These are phyloP conservation scores for Earliella scabrosa DNA, from an alignment of 1,284 basidiomycete species.

Conservation along the genomic window DNA sequence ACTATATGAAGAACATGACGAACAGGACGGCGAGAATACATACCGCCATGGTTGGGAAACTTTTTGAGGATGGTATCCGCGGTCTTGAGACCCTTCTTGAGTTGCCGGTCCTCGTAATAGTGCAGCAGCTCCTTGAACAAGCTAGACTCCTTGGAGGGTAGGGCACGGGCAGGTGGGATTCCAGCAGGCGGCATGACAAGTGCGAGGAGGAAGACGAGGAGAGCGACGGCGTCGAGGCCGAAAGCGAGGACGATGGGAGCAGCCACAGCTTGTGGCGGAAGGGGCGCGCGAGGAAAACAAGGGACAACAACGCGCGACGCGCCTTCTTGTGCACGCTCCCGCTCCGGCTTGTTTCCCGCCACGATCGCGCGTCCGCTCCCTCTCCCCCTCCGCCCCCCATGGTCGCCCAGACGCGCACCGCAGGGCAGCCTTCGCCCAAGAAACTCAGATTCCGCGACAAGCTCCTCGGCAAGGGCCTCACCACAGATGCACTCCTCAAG, in stretches of 20 bases:
- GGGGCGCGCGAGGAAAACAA: slow-evolving; percentile 23
- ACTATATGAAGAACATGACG: slow-evolving; percentile 23
- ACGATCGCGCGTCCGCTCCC: slow-evolving; percentile 1
- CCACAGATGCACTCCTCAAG: slow-evolving; percentile 81
- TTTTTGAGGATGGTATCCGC: slow-evolving; percentile 96
- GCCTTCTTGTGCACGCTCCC: slow-evolving; percentile 11
- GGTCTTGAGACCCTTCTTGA: slow-evolving; percentile 90
- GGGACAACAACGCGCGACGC: slow-evolving; percentile 31
- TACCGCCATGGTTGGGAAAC: slow-evolving; percentile 94
- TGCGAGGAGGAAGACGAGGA: slow-evolving; percentile 9
- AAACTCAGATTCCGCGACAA: slow-evolving; percentile 82
- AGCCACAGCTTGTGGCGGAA: slow-evolving; percentile 7
- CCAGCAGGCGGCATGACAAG: slow-evolving; percentile 37
- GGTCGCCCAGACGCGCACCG: slow-evolving; percentile 74
- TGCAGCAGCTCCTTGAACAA: slow-evolving; percentile 92
- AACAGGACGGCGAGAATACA: slow-evolving; percentile 25
- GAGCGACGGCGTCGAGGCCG: slow-evolving; percentile 6
- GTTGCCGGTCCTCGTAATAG: slow-evolving; percentile 89
- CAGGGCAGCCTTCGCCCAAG: slow-evolving; percentile 51
- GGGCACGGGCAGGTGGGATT: slow-evolving; percentile 47
- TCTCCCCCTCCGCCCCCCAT: slow-evolving; percentile 38
- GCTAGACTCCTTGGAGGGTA: slow-evolving; percentile 84
- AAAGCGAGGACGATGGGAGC: slow-evolving; percentile 3
- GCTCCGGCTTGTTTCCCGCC: background rate
- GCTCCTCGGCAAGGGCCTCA: slow-evolving; percentile 69